Evolutionary conservation across 768 basidiomycete genomes (phyloP).

Genomic region (Termitomyces sp.): DNA sequence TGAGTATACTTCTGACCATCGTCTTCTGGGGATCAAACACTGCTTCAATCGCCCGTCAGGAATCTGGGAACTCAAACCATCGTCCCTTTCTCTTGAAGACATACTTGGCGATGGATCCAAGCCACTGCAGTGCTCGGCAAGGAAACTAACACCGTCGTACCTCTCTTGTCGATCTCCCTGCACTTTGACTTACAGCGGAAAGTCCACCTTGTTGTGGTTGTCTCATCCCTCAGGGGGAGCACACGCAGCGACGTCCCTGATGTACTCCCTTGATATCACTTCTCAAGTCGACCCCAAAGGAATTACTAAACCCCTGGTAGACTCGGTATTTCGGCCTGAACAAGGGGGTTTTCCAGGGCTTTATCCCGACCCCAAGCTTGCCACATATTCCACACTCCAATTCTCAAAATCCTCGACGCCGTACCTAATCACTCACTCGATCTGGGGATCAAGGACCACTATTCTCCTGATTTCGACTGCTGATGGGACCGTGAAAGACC

Average conservation of each 20-base stretch:
- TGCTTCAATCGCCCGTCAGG: slow-evolving; percentile 57
- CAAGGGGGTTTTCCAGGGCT: slow-evolving; percentile 53
- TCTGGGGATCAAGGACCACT: slow-evolving; percentile 49
- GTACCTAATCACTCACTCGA: slow-evolving; percentile 38
- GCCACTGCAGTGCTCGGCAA: slow-evolving; percentile 13
- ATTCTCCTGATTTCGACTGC: slow-evolving; percentile 39
- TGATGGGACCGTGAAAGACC: slow-evolving; percentile 33
- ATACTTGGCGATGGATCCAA: slow-evolving; percentile 3
- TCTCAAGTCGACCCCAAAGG: slow-evolving; percentile 2
- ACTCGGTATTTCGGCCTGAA: slow-evolving; percentile 32
- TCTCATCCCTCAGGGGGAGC: slow-evolving; percentile 51
- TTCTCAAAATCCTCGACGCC: slow-evolving; percentile 11
- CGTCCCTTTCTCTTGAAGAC: slow-evolving; percentile 3
- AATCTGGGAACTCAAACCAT: slow-evolving; percentile 45
- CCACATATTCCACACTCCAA: slow-evolving; percentile 32
- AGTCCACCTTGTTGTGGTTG: slow-evolving; percentile 42
- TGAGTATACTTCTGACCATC: slow-evolving; percentile 49
- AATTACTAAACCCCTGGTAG: slow-evolving; percentile 28
- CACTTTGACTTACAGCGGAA: slow-evolving; percentile 21
- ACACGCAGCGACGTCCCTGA: slow-evolving; percentile 48
- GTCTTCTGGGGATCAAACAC: slow-evolving; percentile 49
- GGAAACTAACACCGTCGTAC: slow-evolving; percentile 36
- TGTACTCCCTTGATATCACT: slow-evolving; percentile 39
- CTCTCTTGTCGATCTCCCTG: slow-evolving; percentile 59
- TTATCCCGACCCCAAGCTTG: slow-evolving; percentile 46